phyloP scores from a whole-genome alignment of 305 asterid species.

The Fraxinus paxiana region DNA sequence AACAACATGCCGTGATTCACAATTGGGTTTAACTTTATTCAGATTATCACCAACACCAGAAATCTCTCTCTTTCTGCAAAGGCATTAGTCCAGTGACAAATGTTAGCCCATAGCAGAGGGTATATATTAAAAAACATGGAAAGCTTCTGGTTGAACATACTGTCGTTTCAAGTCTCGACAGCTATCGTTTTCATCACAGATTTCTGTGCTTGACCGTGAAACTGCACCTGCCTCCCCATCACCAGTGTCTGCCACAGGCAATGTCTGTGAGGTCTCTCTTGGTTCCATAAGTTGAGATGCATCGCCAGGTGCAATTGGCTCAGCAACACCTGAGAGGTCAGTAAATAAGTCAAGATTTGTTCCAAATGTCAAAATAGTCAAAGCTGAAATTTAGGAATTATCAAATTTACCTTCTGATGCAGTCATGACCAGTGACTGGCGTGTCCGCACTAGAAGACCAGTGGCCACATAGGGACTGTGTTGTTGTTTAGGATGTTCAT shows the following conservation, averaged over 20 bases:
- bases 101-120: constrained; percentile 14
- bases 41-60: constrained; percentile 36
- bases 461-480: constrained; percentile 39
- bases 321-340: constrained; percentile 35
- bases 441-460: constrained; percentile 33
- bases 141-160: constrained; percentile 43
- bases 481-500: constrained; percentile 68
- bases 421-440: constrained; percentile 26
- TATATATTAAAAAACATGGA: constrained; percentile 9
- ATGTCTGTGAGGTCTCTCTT: constrained; percentile 30
- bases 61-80: constrained; percentile 53
- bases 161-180: constrained; percentile 54
- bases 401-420: constrained; percentile 44
- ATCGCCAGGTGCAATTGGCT: constrained; percentile 25
- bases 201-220: constrained; percentile 14
- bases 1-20: constrained; percentile 62
- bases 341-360: constrained; percentile 13
- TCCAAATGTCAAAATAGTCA: background rate
- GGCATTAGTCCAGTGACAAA: constrained; percentile 18
- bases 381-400: constrained; percentile 10
- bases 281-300: constrained; percentile 36
- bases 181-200: constrained; percentile 33
- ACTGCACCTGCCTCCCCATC: constrained; percentile 33
- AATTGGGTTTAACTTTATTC: constrained; percentile 33
- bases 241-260: constrained; percentile 32